Percentiles rank a stretch among this genome's conserved stretches.
Conservation (phyloP, 257 asterid genomes). For the Solanum chaucha region DNA sequence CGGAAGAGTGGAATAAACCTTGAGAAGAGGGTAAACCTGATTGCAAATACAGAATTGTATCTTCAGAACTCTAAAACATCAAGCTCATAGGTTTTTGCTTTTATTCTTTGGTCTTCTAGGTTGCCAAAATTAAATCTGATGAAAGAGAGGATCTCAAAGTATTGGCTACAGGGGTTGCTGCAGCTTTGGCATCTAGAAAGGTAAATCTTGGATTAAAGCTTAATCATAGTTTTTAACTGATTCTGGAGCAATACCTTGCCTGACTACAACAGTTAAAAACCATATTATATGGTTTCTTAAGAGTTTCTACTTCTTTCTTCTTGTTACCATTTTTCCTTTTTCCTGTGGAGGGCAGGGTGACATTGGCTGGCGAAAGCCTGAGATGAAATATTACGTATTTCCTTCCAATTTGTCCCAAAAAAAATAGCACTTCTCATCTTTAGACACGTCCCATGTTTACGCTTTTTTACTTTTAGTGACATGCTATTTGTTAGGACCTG, state of each 20-base stretch:
- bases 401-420: not conserved
- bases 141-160: constrained; percentile 99
- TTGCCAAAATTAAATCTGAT: constrained; percentile 92
- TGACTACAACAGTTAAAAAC: not conserved
- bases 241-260: not conserved
- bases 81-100: not conserved
- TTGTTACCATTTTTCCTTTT: not conserved
- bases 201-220: constrained; percentile 18
- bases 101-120: constrained; percentile 34
- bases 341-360: not conserved
- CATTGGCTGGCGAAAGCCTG: not conserved
- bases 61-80: not conserved
- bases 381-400: not conserved
- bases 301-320: not conserved
- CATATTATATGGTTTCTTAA: not conserved
- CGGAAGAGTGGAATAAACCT: constrained; percentile 97
- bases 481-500: not conserved
- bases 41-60: not conserved
- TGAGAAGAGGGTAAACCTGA: constrained; percentile 76
- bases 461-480: not conserved
- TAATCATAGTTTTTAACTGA: not conserved
- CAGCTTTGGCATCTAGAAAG: constrained; percentile 97
- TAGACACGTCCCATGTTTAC: not conserved
- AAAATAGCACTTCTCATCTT: not conserved
- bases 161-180: constrained; percentile 94